Percentiles rank a stretch among this genome's conserved stretches.
phyloP scores from a whole-genome alignment of 140 eudicot species.

The Cichorium intybus region DNA sequence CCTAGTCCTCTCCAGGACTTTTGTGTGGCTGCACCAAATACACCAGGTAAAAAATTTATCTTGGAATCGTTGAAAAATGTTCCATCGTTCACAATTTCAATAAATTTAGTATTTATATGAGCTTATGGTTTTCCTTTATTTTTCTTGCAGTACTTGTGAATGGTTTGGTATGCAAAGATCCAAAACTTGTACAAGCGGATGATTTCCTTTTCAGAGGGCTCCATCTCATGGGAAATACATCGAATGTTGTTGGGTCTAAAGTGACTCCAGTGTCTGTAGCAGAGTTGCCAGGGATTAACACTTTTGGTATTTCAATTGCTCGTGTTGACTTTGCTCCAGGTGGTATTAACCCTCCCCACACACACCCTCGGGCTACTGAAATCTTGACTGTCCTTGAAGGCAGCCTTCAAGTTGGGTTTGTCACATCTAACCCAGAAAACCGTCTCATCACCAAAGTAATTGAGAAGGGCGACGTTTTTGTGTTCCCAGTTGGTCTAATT shows the following conservation, averaged over 20 bases:
- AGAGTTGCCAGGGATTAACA: slow-evolving; percentile 31
- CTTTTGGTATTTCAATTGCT: slow-evolving; percentile 32
- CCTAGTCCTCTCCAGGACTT: slow-evolving; percentile 33
- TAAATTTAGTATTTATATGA: not conserved
- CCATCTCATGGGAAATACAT: slow-evolving; percentile 23
- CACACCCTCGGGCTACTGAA: slow-evolving; percentile 37
- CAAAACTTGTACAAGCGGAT: slow-evolving; percentile 20
- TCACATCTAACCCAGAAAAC: slow-evolving; percentile 34
- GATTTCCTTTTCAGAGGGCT: slow-evolving; percentile 30
- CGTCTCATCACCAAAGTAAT: slow-evolving; percentile 27
- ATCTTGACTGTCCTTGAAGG: slow-evolving; percentile 29
- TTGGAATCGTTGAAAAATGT: not conserved
- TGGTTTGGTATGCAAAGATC: slow-evolving; percentile 32
- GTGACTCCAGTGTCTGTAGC: slow-evolving; percentile 14
- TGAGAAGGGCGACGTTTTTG: slow-evolving; percentile 31
- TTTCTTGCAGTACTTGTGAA: slow-evolving; percentile 25
- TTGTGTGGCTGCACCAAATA: slow-evolving; percentile 26
- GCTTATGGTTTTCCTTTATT: not conserved
- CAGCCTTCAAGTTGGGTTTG: slow-evolving; percentile 25
- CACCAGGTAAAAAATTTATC: slow-evolving; percentile 5
- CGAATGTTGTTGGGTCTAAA: slow-evolving; percentile 24
- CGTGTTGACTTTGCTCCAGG: slow-evolving; percentile 36
- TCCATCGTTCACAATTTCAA: not conserved
- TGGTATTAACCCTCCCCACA: slow-evolving; percentile 38
- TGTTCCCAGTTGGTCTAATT: slow-evolving; percentile 33